Conservation (phyloP, 139 green algal genomes). For the Limnomonas spitsbergensis region DNA sequence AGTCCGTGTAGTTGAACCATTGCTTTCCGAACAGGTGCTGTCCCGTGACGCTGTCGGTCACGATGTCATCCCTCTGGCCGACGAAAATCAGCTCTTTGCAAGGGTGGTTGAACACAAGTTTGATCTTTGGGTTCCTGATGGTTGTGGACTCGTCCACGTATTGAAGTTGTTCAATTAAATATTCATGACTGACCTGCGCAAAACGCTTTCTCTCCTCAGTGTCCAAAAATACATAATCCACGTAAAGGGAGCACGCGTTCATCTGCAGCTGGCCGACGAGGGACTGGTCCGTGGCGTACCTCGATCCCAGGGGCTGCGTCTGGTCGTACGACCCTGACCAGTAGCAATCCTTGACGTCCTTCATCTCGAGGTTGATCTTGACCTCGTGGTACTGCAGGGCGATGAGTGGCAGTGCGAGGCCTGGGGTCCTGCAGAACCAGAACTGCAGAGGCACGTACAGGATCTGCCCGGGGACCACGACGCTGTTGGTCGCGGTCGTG, state of each 20-base stretch:
- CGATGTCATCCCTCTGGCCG: neutral
- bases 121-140: conserved; percentile 16
- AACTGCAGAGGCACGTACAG: conserved; percentile 33
- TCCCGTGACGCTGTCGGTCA: neutral
- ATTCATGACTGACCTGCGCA: conserved; percentile 20
- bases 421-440: conserved; percentile 22
- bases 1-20: conserved; percentile 26
- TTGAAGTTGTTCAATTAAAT: conserved; percentile 25
- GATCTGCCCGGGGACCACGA: neutral
- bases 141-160: conserved; percentile 15
- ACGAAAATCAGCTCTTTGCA: conserved; percentile 20
- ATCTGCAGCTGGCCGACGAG: neutral
- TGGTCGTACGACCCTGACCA: neutral
- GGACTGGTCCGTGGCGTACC: neutral
- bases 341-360: neutral
- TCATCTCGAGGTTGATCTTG: conserved; percentile 26
- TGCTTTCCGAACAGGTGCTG: conserved; percentile 1
- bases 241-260: neutral
- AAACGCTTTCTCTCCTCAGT: conserved; percentile 21
- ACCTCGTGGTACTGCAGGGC: conserved; percentile 33
- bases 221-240: conserved; percentile 29
- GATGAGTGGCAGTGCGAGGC: conserved; percentile 30
- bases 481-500: neutral
- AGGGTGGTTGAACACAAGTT: conserved; percentile 31
- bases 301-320: neutral